Evolutionary conservation across 1,284 basidiomycete genomes (phyloP), one percentile per base, ranked within the genome.

Genomic region (Porphyrellus sp.): DNA sequence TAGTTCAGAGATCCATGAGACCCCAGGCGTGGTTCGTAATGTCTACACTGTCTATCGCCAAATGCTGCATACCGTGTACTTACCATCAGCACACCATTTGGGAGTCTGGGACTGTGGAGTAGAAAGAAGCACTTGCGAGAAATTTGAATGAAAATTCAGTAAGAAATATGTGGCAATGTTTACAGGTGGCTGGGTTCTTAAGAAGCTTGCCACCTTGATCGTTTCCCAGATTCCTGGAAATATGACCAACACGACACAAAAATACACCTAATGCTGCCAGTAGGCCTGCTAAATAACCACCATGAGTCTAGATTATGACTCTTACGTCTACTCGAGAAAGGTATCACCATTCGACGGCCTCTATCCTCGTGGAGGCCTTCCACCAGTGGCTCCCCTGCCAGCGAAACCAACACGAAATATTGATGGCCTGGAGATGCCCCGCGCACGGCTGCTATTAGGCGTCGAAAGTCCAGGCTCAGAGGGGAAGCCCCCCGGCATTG

Each of bases 331-430:
- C 16, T 38, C 41, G 43, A 33, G 39, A 25, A 39, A 24, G 18
- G 30, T 7, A 23, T 27, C 21, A 23, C 46, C 24, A 45, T 68
- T 39, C 52, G 65, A 44, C 30, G 2, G 21, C 56, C 53, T 40
- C 62, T 39, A 23, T 37, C 46, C 23, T 60, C 54, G 24, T 21
- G 47, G 31, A n/a, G 31, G 48, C 23, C 44, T 31, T 20, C 65
- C 53, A 21, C 47, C 51, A 2, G 13, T 21, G 38, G 42, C 47
- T 20, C 70, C 65, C 54, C 69, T 60, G 16, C 69, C 69, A 46
- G 70, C 67, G 46, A 63, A 68, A 35, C 69, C 69, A 41, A 72
- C 46, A 46, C 66, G 67, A 50, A 67, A 63, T 31, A 62, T 15
- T 5, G 57, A 53, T 16, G 50, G 21, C 39, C 53, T 35, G n/a